Percentiles rank a stretch among this genome's conserved stretches.
Evolutionary conservation across 176 grass and related monocot genomes (phyloP).

Genomic region (Avena insularis): DNA sequence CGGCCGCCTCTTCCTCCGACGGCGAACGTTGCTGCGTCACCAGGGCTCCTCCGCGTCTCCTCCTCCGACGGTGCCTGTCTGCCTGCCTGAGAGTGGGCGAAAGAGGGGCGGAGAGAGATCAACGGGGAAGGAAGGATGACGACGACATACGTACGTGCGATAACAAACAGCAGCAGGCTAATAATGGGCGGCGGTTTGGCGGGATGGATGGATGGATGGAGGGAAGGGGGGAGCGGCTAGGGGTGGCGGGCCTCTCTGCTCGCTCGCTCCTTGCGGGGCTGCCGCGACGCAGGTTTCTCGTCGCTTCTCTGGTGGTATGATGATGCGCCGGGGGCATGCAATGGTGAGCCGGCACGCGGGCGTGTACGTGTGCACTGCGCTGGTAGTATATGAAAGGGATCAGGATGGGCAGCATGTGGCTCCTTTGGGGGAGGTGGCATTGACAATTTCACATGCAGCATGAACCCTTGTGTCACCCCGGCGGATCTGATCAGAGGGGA

Average conservation of each 20-base stretch:
- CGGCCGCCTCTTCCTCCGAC: background rate
- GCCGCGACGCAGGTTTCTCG: constrained; percentile 45
- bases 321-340: constrained; percentile 15
- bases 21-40: background rate
- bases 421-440: too few species aligned
- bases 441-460: too few species aligned
- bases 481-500: too few species aligned
- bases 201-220: constrained; percentile 35
- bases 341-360: constrained; percentile 47
- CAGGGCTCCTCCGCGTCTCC: background rate
- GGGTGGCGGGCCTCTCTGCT: constrained; percentile 22
- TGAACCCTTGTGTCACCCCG: too few species aligned
- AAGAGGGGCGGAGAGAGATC: background rate
- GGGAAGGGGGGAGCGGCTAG: background rate
- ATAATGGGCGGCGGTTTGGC: constrained; percentile 37
- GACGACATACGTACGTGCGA: too few species aligned
- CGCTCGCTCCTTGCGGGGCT: constrained; percentile 23
- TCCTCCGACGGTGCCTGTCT: background rate
- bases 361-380: constrained; percentile 43
- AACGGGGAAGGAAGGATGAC: background rate
- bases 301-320: background rate
- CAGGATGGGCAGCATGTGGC: too few species aligned
- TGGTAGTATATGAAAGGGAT: background rate
- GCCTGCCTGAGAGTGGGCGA: background rate
- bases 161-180: background rate